Evolutionary conservation across 768 basidiomycete species (phyloP).

Genomic region (Leccinum variicolor): DNA sequence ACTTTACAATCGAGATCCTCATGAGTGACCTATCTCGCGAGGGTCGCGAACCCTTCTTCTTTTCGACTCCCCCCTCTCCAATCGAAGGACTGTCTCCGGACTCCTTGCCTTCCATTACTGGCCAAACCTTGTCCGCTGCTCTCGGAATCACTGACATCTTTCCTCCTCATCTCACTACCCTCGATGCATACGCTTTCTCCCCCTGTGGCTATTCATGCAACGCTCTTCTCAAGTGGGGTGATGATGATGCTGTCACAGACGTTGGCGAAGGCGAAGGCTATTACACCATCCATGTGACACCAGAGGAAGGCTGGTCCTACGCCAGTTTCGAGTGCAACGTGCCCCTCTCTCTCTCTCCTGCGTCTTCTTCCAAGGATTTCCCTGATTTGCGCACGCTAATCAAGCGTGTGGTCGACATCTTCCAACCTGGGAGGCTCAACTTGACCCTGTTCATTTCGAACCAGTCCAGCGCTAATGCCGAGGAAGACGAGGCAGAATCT

Average conservation of each 20-base stretch:
- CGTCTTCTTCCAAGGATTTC: slow-evolving; percentile 37
- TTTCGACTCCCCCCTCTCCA: slow-evolving; percentile 39
- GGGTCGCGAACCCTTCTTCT: slow-evolving; percentile 80
- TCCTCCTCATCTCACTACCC: slow-evolving; percentile 68
- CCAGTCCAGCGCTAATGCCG: slow-evolving; percentile 41
- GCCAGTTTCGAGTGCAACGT: slow-evolving; percentile 99
- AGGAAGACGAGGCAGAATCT: slow-evolving; percentile 47
- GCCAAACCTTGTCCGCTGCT: slow-evolving; percentile 51
- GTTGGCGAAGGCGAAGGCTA: slow-evolving; percentile 71
- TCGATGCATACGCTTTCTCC: slow-evolving; percentile 91
- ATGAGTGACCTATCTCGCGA: slow-evolving; percentile 85
- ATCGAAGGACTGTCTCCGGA: slow-evolving; percentile 48
- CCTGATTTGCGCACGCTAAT: slow-evolving; percentile 82
- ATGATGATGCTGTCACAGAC: slow-evolving; percentile 15
- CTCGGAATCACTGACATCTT: slow-evolving; percentile 85
- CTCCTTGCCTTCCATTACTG: slow-evolving; percentile 22
- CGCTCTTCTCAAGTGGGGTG: slow-evolving; percentile 71
- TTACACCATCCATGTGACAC: slow-evolving; percentile 98
- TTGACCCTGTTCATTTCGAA: slow-evolving; percentile 90
- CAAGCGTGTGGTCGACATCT: slow-evolving; percentile 87
- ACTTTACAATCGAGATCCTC: slow-evolving; percentile 96
- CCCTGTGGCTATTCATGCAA: slow-evolving; percentile 98
- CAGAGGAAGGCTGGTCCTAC: slow-evolving; percentile 97
- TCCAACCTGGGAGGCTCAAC: slow-evolving; percentile 81
- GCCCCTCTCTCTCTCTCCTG: slow-evolving; percentile 46